Evolutionary conservation across 768 basidiomycete species (phyloP).

Genomic region (Glaciozyma antarctica): DNA sequence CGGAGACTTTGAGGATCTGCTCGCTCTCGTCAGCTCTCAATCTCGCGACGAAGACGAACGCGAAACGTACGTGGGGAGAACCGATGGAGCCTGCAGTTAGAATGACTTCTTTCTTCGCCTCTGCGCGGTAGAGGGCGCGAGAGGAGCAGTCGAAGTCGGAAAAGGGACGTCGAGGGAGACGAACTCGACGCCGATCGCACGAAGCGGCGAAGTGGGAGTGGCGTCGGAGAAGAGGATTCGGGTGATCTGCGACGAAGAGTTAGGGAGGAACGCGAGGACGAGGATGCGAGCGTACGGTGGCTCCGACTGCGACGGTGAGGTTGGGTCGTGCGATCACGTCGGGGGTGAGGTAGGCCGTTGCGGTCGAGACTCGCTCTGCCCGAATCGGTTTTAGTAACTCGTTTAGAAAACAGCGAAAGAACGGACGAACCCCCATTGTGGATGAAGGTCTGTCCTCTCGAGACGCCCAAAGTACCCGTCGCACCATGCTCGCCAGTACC

Average conservation of each 20-base stretch:
- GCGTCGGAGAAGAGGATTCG: slow-evolving; percentile 12
- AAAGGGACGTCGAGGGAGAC: neutral
- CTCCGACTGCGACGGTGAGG: slow-evolving; percentile 23
- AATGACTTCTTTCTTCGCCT: slow-evolving; percentile 16
- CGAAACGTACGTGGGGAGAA: slow-evolving; percentile 36
- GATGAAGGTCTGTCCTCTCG: neutral
- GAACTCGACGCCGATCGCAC: slow-evolving; percentile 20
- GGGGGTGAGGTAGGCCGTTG: slow-evolving; percentile 27
- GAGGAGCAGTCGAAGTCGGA: neutral
- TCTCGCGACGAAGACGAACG: neutral
- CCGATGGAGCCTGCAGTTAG: slow-evolving; percentile 15
- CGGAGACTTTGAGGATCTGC: slow-evolving; percentile 18
- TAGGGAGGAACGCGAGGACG: neutral
- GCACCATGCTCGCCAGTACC: neutral
- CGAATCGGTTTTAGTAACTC: neutral
- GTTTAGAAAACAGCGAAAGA: neutral
- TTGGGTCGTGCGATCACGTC: slow-evolving; percentile 20
- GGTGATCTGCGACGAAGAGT: neutral
- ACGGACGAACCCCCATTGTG: neutral
- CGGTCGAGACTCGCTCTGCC: slow-evolving; percentile 14
- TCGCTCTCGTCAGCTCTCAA: neutral
- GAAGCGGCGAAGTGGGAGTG: neutral
- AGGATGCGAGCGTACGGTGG: slow-evolving; percentile 4
- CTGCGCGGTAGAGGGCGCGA: slow-evolving; percentile 2
- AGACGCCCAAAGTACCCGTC: neutral